A percentile compares a stretch with the other conserved stretches of the same genome.
Evolutionary conservation across 495 filamentous ascomycete species (phyloP).

Genomic region (Neurospora sp.): DNA sequence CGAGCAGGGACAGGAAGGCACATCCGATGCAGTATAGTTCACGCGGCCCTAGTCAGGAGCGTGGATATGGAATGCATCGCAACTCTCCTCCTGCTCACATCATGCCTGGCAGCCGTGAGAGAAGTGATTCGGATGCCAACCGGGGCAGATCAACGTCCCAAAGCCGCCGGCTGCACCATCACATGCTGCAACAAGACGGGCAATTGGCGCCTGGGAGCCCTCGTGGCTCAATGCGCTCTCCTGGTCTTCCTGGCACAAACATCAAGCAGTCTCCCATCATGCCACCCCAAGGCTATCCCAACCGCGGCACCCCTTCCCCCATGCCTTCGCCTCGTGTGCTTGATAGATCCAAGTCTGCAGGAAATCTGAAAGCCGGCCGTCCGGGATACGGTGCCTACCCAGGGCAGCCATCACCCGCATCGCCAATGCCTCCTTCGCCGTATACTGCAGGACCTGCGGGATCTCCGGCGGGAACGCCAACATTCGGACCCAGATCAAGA

Average conservation of each 20-base stretch:
- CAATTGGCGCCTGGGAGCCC: slow-evolving; percentile 21
- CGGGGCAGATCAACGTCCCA: slow-evolving; percentile 36
- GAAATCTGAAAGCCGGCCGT: slow-evolving; percentile 24
- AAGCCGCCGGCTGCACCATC: slow-evolving; percentile 37
- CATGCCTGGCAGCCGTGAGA: slow-evolving; percentile 38
- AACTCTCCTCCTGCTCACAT: slow-evolving; percentile 18
- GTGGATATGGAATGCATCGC: slow-evolving; percentile 8
- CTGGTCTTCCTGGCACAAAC: slow-evolving; percentile 33
- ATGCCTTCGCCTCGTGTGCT: slow-evolving; percentile 14
- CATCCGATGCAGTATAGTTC: slow-evolving; percentile 32
- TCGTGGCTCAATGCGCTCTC: slow-evolving; percentile 29
- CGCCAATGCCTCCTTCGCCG: slow-evolving; percentile 27
- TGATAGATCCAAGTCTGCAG: slow-evolving; percentile 18
- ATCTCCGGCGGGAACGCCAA: slow-evolving; percentile 21
- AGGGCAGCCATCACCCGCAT: slow-evolving; percentile 37
- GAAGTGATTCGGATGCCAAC: slow-evolving; percentile 52
- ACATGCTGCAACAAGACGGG: slow-evolving; percentile 35
- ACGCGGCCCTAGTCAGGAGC: slow-evolving; percentile 31
- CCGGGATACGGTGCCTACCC: slow-evolving; percentile 20
- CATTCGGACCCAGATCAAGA: slow-evolving; percentile 16
- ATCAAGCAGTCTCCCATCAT: slow-evolving; percentile 35
- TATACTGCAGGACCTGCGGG: slow-evolving; percentile 8
- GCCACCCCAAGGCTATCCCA: slow-evolving; percentile 39
- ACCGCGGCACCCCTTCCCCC: slow-evolving; percentile 19
- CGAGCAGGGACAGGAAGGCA: slow-evolving; percentile 35